Evolutionary conservation across 805 yeast genomes (phyloP).

Genomic region (Metschnikowia orientalis): DNA sequence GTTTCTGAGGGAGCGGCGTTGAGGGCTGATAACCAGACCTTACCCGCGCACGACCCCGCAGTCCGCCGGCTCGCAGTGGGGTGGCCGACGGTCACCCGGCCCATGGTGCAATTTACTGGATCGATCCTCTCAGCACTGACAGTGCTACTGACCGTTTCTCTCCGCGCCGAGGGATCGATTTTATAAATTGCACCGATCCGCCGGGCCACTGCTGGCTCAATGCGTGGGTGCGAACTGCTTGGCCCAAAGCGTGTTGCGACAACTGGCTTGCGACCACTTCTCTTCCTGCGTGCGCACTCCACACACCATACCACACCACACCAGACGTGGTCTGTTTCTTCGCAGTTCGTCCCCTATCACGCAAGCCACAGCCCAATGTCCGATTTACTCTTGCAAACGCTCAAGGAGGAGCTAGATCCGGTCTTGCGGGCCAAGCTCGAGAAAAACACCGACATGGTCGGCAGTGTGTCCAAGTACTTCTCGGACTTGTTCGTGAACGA

Average conservation of each 20-base stretch:
- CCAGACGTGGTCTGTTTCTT: neutral
- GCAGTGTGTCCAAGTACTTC: constrained; percentile 28
- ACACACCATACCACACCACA: neutral
- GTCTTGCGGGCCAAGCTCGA: constrained; percentile 18
- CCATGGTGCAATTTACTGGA: too few relatives aligned
- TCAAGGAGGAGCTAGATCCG: constrained; percentile 26
- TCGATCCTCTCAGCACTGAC: too few relatives aligned
- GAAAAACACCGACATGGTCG: constrained; percentile 17
- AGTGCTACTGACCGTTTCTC: too few relatives aligned
- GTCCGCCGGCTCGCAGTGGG: neutral
- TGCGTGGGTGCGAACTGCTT: too few relatives aligned
- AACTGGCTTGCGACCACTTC: too few relatives aligned
- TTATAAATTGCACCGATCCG: too few relatives aligned
- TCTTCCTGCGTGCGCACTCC: constrained; percentile 1
- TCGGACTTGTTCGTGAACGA: constrained; percentile 46
- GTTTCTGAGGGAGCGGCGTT: neutral
- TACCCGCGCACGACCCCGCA: neutral
- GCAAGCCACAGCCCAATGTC: constrained; percentile 22
- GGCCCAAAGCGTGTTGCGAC: too few relatives aligned
- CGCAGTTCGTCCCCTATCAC: neutral
- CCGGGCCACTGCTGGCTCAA: too few relatives aligned
- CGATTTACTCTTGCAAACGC: constrained; percentile 30
- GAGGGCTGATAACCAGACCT: neutral
- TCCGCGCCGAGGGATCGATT: too few relatives aligned
- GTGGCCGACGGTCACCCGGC: too few relatives aligned